A percentile compares a stretch with the other conserved stretches of the same genome.
Conservation (phyloP, 2,329 filamentous ascomycete genomes). For the Fusarium euwallaceae region DNA sequence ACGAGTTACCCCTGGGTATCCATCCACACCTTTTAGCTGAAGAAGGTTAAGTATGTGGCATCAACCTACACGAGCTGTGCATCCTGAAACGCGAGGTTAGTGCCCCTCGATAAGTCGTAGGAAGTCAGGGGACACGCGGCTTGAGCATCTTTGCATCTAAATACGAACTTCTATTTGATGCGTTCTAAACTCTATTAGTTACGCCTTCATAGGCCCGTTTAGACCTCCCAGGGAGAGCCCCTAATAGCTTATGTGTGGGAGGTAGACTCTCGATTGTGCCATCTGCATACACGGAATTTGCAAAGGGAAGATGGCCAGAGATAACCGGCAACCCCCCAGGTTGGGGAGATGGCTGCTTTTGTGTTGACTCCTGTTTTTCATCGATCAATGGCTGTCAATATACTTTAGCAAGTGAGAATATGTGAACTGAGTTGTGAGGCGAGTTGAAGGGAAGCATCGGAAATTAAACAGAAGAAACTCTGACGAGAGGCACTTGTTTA, state of each 20-base stretch:
- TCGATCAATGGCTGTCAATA: neutral
- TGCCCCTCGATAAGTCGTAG: neutral
- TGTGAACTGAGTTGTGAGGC: neutral
- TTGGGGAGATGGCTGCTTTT: neutral
- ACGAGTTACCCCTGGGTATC: neutral
- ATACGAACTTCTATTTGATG: neutral
- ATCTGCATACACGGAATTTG: neutral
- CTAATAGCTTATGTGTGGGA: neutral
- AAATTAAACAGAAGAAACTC: neutral
- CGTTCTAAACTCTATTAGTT: neutral
- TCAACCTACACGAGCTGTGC: neutral
- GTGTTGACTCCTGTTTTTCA: neutral
- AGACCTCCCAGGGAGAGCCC: neutral
- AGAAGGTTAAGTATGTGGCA: neutral
- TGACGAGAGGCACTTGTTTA: neutral
- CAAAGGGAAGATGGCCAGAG: neutral
- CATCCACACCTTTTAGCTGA: neutral
- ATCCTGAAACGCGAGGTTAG: neutral
- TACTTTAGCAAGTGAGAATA: neutral
- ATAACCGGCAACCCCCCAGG: neutral
- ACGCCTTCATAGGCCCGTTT: neutral
- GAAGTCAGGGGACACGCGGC: neutral
- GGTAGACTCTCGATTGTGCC: neutral
- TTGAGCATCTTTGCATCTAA: neutral
- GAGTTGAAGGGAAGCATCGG: neutral